These are phyloP conservation scores for Aquilaria yunnanensis DNA, from an alignment of 345 rosid species.

Conservation along the genomic window DNA sequence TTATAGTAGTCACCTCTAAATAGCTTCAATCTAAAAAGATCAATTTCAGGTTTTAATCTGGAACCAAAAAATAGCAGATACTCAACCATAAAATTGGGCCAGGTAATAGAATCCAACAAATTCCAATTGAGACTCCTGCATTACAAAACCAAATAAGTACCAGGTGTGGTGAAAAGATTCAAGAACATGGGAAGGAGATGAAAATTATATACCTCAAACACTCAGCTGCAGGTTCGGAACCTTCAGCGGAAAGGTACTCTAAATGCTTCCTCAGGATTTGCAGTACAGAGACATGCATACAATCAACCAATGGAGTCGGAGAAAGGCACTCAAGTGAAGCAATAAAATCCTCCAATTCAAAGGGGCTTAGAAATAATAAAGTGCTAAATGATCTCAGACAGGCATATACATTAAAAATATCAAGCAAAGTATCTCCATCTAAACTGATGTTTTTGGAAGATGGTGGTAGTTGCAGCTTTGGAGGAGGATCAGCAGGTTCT, in stretches of 20 bases:
- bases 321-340: conserved; percentile 50
- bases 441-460: conserved; percentile 56
- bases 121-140: conserved; percentile 94
- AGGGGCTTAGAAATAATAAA: conserved; percentile 82
- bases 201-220: conserved; percentile 72
- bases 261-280: conserved; percentile 67
- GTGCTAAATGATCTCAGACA: conserved; percentile 87
- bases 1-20: conserved; percentile 61
- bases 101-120: conserved; percentile 68
- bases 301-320: conserved; percentile 62
- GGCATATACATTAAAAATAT: conserved; percentile 69
- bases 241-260: conserved; percentile 70
- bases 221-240: conserved; percentile 67
- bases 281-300: conserved; percentile 78
- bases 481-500: conserved; percentile 41
- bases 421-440: conserved; percentile 54
- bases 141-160: conserved; percentile 13
- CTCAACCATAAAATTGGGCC: conserved; percentile 82
- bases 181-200: background rate
- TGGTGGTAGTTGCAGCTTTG: conserved; percentile 65
- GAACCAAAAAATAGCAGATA: conserved; percentile 67
- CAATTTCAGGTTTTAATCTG: conserved; percentile 40
- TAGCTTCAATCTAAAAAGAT: conserved; percentile 49
- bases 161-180: background rate
- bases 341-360: conserved; percentile 84